Conservation (phyloP, 768 basidiomycete species). For the Baorangia bicolor region DNA sequence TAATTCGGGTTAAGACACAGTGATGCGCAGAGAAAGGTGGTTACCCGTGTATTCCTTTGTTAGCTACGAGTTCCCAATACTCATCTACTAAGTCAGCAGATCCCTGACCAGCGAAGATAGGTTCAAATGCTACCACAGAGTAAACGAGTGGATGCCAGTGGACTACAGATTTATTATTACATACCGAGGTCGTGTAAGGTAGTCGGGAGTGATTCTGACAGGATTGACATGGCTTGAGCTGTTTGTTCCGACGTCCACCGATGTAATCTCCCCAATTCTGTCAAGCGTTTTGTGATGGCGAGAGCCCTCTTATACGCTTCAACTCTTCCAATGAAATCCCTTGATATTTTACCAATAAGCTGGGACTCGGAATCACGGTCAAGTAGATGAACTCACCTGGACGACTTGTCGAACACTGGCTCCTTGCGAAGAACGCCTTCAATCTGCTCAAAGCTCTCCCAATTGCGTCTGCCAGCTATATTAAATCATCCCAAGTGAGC, state of each 20-base stretch:
- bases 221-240: constrained; percentile 41
- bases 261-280: constrained; percentile 55
- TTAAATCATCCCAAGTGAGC: not conserved
- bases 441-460: constrained; percentile 48
- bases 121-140: constrained; percentile 50
- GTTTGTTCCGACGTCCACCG: constrained; percentile 53
- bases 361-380: no score
- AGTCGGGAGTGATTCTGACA: constrained; percentile 57
- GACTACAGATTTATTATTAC: constrained; percentile 19
- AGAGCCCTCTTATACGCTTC: constrained; percentile 58
- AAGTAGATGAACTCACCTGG: constrained; percentile 38
- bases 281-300: constrained; percentile 52
- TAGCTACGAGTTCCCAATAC: constrained; percentile 48
- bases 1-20: not conserved
- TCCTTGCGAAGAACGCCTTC: constrained; percentile 50
- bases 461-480: constrained; percentile 49
- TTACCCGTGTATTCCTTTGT: constrained; percentile 58
- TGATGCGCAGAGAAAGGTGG: not conserved
- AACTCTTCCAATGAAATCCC: constrained; percentile 56
- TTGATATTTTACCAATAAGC: constrained; percentile 22
- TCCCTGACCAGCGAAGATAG: constrained; percentile 63
- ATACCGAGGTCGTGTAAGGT: constrained; percentile 38
- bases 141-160: constrained; percentile 21
- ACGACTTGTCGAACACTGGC: constrained; percentile 57
- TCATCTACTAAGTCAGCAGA: constrained; percentile 51